Base-by-base conservation (phyloP, 306 rosid genomes). In the Glycine latifolia region DNA sequence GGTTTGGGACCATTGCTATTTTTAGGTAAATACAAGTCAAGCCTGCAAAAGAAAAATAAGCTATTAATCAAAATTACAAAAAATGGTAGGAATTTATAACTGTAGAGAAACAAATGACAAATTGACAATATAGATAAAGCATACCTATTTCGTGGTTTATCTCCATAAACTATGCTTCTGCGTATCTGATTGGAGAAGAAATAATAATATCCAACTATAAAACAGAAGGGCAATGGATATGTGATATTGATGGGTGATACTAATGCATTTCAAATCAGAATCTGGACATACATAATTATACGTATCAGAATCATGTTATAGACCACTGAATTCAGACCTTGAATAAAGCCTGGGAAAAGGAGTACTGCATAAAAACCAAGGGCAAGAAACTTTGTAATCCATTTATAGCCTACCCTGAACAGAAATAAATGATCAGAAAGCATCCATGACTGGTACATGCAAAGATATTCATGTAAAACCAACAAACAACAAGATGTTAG, bases 361-460 rank as follows among this genome's bases (percentile, higher is more conserved):
- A 91, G 75, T 15, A 91, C 9, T 17, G 91, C 84, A 81, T 95
- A 95, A 77, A 92, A 92, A 71, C 94, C 79, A 54, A 95, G 95
- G 79, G 97, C 91, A 55, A 92, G 85, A 82, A 92, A 89, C 89
- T 86, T 86, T 73, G 87, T 81, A 33, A 95, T 86, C 98, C 97
- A 95, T 88, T 82, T 90, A 86, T 88, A 95, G 83, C 97, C 98
- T 88, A 92, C 90, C 94, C 98, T 95, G 98, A 85, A 92, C 59
- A 78, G 73, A 86, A 88, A 88, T 83, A 82, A 46, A 82, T 50
- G 78, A 85, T 88, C 82, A 92, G 87, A 81, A 82, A 83, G 78
- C 74, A 81, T 82, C 62, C 10, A 83, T 71, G 49, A 74, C 59
- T 15, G 11, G 7, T 52, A 78, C 4, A 60, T 17, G 52, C 14